Evolutionary conservation across 2,329 filamentous ascomycete genomes (phyloP), one percentile per base, ranked within the genome.

Genomic region (Fusarium haematococcum): DNA sequence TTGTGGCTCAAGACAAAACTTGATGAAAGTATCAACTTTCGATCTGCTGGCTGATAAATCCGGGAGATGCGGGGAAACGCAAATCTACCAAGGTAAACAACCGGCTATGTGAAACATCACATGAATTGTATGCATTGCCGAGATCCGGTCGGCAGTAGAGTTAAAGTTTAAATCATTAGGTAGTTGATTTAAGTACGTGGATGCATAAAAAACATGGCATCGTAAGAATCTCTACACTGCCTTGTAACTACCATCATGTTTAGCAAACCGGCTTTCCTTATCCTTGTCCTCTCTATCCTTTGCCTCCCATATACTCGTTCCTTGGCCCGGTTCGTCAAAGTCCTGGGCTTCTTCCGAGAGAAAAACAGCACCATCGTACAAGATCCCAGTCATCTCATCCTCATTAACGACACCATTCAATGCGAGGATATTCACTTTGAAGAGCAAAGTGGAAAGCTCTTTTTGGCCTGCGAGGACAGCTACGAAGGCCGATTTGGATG

Each of bases 381-480:
- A 3, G 41, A 43, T 8, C 41, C 41, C 3, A 23, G 41, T 2
- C 41, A 43, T 33, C 52, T 20, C n/a, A 35, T 27, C 33, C 13
- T 32, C 4, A 88, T 92, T 11, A 79, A 84, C 0, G 86, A 89
- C 70, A 91, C 90, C 0, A 78, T 83, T 4, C 84, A 89, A 18
- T 91, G 90, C 75, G 91, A 92, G 74, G 90, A 92, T 69, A 57
- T 92, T 5, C 89, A 92, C 74, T 85, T 89, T 65, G 86, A 91
- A 69, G 77, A 77, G 2, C 78, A 84, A 0, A 87, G 85, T 18
- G 83, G 85, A 0, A 67, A 85, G 9, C 79, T 92, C 1, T 92
- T 90, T 75, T 86, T 88, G 0, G 89, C 89, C 0, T 92, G 90
- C 71, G 86, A 90, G 52, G 87, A 87, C 39, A 77, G 81, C 1